Evolutionary conservation across 106 monocot genomes (phyloP).

Genomic region (Dendrobium officinale): DNA sequence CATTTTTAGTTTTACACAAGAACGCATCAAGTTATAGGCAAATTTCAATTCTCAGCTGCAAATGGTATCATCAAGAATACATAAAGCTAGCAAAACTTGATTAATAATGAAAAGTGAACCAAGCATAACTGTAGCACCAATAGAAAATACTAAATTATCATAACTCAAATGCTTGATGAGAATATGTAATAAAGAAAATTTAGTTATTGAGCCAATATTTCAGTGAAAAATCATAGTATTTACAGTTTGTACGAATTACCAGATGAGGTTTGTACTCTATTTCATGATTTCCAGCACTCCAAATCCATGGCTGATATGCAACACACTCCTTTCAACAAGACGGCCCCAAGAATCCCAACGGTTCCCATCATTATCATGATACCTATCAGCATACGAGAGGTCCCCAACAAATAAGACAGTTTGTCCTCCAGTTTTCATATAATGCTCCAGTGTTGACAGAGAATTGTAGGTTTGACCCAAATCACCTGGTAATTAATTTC

Average conservation of each 20-base stretch:
- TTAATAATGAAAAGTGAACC: not conserved
- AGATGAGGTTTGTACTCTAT: constrained; percentile 82
- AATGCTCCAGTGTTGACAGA: constrained; percentile 86
- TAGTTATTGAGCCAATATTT: not conserved
- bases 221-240: not conserved
- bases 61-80: not conserved
- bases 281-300: constrained; percentile 91
- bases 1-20: not conserved
- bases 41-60: not conserved
- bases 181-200: not conserved
- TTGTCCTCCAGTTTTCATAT: constrained; percentile 65
- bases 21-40: not conserved
- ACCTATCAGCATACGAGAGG: constrained; percentile 90
- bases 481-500: constrained; percentile 48
- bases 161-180: not conserved
- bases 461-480: constrained; percentile 97
- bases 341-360: constrained; percentile 95
- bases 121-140: not conserved
- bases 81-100: not conserved
- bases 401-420: constrained; percentile 88
- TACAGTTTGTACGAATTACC: constrained; percentile 32
- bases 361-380: constrained; percentile 64
- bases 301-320: constrained; percentile 89
- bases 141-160: not conserved
- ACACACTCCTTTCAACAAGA: constrained; percentile 58